Percentiles rank a stretch among this genome's conserved stretches.
phyloP scores from a whole-genome alignment of 768 basidiomycete species.

The Scleroderma bovista region DNA sequence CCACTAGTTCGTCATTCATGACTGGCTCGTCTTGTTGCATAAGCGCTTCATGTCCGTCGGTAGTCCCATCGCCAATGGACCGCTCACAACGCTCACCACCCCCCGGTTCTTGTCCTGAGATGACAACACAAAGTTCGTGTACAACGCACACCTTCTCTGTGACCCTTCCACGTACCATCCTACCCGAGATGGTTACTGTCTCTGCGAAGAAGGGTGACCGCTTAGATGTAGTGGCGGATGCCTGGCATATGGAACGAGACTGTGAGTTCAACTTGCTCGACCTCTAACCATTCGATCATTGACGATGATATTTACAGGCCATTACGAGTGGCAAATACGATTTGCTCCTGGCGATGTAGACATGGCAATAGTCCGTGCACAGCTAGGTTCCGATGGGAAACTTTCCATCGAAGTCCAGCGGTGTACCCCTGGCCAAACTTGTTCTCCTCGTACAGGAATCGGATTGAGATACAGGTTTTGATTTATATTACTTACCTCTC shows the following conservation, averaged over 20 bases:
- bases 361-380: constrained; percentile 47
- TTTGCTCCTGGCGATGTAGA: constrained; percentile 53
- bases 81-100: constrained; percentile 28
- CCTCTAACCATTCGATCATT: not conserved
- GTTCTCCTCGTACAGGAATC: constrained; percentile 20
- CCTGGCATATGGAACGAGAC: constrained; percentile 55
- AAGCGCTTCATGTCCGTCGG: constrained; percentile 11
- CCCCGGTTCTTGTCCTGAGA: constrained; percentile 35
- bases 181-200: constrained; percentile 61
- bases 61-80: constrained; percentile 25
- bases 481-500: constrained; percentile 1
- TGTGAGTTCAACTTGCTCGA: constrained; percentile 44
- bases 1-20: constrained; percentile 19
- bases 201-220: constrained; percentile 55
- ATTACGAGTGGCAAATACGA: constrained; percentile 56
- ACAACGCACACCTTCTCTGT: constrained; percentile 42
- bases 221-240: constrained; percentile 53
- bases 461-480: constrained; percentile 25
- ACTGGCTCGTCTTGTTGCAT: constrained; percentile 10
- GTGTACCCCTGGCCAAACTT: constrained; percentile 21
- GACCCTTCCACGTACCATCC: constrained; percentile 40
- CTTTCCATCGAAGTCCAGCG: constrained; percentile 43
- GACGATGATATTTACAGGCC: constrained; percentile 32
- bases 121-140: constrained; percentile 39
- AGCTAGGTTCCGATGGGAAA: constrained; percentile 40